phyloP scores from a whole-genome alignment of 164 flowering plant genomes.

The Euptelea pleiosperma region DNA sequence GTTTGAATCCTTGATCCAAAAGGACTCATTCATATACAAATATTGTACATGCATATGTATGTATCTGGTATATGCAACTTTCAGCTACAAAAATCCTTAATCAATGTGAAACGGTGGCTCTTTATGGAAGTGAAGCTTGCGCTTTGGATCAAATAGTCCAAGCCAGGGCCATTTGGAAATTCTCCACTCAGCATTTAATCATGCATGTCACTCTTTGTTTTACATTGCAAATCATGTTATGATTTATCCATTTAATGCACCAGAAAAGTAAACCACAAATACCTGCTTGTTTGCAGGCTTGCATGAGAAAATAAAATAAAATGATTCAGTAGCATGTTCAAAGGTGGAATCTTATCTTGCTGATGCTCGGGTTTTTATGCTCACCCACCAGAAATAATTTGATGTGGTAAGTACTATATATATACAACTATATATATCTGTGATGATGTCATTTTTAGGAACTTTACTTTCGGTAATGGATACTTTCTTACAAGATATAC shows the following conservation, averaged over 20 bases:
- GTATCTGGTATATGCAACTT: neutral
- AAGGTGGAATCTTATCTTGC: slow-evolving; percentile 88
- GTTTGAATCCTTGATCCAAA: neutral
- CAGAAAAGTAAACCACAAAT: neutral
- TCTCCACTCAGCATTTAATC: neutral
- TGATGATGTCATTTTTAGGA: too few species aligned
- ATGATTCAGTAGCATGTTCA: slow-evolving; percentile 79
- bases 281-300: slow-evolving; percentile 56
- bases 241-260: neutral
- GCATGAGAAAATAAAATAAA: slow-evolving; percentile 89
- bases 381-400: slow-evolving; percentile 89
- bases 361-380: slow-evolving; percentile 96
- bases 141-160: too few species aligned
- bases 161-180: neutral
- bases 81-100: neutral
- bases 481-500: neutral
- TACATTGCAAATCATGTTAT: slow-evolving; percentile 1
- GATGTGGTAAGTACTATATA: slow-evolving; percentile 75
- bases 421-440: neutral
- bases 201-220: neutral
- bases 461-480: too few species aligned
- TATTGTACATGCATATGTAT: too few species aligned
- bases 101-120: too few species aligned
- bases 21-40: neutral
- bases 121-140: too few species aligned